Evolutionary conservation across 164 flowering plant species (phyloP), one percentile per base, ranked within the genome.

Genomic region (Buxus sempervirens): DNA sequence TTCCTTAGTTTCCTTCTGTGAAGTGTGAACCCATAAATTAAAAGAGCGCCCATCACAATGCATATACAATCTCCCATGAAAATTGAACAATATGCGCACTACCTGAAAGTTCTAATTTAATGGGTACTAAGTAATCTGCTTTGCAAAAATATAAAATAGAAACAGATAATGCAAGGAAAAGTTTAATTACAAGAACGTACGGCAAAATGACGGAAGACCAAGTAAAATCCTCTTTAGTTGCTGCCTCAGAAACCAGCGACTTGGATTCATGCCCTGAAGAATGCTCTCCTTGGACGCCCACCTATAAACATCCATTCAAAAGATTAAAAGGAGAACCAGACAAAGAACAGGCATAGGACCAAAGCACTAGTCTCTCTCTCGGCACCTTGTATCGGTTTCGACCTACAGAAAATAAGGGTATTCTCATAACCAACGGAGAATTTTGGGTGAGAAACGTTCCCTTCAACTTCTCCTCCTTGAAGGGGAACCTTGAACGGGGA

Each of bases 131-230:
- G 18, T 15, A 19, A 54, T 23, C n/a, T 15, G 0, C 9, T n/a
- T n/a, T n/a, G n/a, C 23, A 18, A 27, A 63, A 26, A 18, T 4
- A 38, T 42, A 9, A 63, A 26, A 18, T 3, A 38, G 9, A 63
- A 38, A 63, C 20, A 63, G 54, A 45, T 5, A 45, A 63, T 19
- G 32, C n/a, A 20, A 45, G 13, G 28, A 49, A 41, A 54, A 21
- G 9, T 15, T 13, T 2, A 25, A 20, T 9, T 38, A 12, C 15
- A 42, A 53, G 4, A 59, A 77, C 90, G 56, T 78, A 91, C 96
- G 96, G 97, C 4, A 86, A 41, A 73, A 91, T 76, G 54, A 88
- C 88, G 65, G 97, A 91, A 77, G 86, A 67, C 95, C 90, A 86
- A 69, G 86, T 42, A 75, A 91, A 89, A 10, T 36, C 79, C 72